phyloP scores from a whole-genome alignment of 2,329 filamentous ascomycete genomes.

The Tolypocladium capitatum region DNA sequence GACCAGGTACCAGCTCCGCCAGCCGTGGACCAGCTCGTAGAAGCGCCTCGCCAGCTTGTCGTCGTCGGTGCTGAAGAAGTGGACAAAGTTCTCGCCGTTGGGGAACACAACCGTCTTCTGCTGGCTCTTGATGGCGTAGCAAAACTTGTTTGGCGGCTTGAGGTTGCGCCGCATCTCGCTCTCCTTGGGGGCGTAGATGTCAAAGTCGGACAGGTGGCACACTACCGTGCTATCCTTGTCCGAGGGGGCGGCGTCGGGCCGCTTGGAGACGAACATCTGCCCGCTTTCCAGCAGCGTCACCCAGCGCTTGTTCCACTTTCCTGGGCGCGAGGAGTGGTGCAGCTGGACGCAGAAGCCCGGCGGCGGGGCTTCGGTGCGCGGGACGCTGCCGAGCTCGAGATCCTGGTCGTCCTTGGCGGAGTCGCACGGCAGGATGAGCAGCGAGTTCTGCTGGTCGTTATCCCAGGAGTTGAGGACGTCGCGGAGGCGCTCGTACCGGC shows the following conservation, averaged over 20 bases:
- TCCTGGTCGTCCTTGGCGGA: conserved; percentile 41
- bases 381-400: conserved; percentile 52
- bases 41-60: conserved; percentile 52
- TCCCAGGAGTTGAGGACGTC: conserved; percentile 94
- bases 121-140: conserved; percentile 84
- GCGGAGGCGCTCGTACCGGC: conserved; percentile 73
- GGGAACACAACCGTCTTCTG: conserved; percentile 77
- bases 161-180: conserved; percentile 56
- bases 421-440: conserved; percentile 53
- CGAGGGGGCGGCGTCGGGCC: conserved; percentile 39
- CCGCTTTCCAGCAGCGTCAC: conserved; percentile 63
- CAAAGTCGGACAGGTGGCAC: conserved; percentile 83
- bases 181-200: conserved; percentile 69
- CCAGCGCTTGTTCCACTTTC: conserved; percentile 81
- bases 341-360: conserved; percentile 55
- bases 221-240: conserved; percentile 58
- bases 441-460: conserved; percentile 59
- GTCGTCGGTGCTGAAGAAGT: conserved; percentile 82
- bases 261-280: conserved; percentile 61
- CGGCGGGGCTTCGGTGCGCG: conserved; percentile 44
- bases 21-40: conserved; percentile 57
- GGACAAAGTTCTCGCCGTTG: conserved; percentile 73
- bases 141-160: conserved; percentile 72
- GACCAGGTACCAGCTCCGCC: conserved; percentile 87
- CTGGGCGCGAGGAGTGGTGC: conserved; percentile 67